Conservation (phyloP, 805 yeast genomes). For the Candida hispaniensis region DNA sequence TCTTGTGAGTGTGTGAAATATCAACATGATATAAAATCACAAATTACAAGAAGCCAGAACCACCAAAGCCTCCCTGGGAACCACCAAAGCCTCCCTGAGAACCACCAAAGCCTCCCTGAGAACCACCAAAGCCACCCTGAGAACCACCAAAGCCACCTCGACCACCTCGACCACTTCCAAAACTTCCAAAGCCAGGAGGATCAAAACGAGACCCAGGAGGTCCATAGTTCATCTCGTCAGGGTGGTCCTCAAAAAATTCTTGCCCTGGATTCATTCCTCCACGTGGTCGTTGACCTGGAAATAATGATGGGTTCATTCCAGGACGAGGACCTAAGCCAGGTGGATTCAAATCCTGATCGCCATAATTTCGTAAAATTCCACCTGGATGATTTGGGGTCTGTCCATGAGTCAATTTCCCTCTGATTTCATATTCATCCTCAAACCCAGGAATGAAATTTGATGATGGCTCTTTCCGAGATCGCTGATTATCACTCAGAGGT, state of each 20-base stretch:
- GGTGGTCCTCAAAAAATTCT: conserved; percentile 24
- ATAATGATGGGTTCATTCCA: conserved; percentile 25
- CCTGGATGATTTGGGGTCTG: too few species aligned
- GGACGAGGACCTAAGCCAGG: conserved; percentile 33
- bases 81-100: too few species aligned
- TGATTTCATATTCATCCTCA: conserved; percentile 35
- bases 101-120: too few species aligned
- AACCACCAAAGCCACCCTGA: conserved; percentile 6
- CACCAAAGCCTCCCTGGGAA: too few species aligned
- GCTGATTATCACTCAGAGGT: neutral
- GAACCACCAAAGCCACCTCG: conserved; percentile 16
- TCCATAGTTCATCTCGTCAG: conserved; percentile 21
- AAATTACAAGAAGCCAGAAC: too few species aligned
- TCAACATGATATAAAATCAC: too few species aligned
- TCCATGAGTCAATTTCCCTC: conserved; percentile 16
- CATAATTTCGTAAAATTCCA: conserved; percentile 23
- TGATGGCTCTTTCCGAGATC: conserved; percentile 18
- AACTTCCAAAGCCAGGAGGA: conserved; percentile 30
- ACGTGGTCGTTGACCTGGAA: conserved; percentile 14
- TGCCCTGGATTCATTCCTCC: conserved; percentile 31
- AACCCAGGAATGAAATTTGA: conserved; percentile 33
- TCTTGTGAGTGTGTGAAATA: too few species aligned
- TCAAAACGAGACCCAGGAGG: conserved; percentile 35
- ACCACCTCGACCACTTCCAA: conserved; percentile 21
- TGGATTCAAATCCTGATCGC: conserved; percentile 32